Conservation (phyloP, 164 flowering plant genomes). For the Vitis cinerea region DNA sequence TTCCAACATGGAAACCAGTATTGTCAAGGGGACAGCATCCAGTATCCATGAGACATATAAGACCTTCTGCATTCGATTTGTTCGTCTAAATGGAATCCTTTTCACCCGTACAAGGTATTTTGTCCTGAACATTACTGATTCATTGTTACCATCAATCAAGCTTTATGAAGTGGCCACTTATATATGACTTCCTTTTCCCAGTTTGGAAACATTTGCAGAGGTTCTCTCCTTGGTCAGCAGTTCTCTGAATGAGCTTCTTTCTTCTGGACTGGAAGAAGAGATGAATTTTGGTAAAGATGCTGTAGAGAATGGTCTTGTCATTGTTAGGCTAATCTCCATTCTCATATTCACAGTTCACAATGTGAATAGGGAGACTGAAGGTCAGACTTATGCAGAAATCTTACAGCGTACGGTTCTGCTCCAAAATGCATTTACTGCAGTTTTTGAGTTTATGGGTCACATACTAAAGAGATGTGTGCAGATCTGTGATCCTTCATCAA, state of each 20-base stretch:
- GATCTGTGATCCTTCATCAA: constrained; percentile 63
- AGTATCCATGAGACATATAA: constrained; percentile 41
- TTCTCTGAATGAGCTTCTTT: constrained; percentile 64
- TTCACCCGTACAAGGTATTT: constrained; percentile 92
- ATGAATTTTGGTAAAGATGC: constrained; percentile 72
- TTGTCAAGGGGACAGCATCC: constrained; percentile 33
- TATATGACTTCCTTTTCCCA: constrained; percentile 25
- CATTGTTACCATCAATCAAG: not conserved
- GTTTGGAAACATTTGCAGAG: constrained; percentile 85
- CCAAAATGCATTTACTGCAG: constrained; percentile 80
- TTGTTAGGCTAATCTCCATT: constrained; percentile 70
- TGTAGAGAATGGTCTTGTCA: constrained; percentile 59
- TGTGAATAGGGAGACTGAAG: constrained; percentile 66
- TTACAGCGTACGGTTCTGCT: constrained; percentile 81
- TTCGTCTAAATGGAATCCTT: constrained; percentile 89
- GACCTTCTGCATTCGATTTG: constrained; percentile 71
- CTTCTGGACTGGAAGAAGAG: constrained; percentile 70
- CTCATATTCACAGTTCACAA: constrained; percentile 82
- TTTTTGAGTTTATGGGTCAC: constrained; percentile 74
- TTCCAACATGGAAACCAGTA: constrained; percentile 28
- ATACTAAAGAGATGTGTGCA: constrained; percentile 64
- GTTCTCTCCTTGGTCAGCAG: constrained; percentile 55
- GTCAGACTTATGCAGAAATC: constrained; percentile 89
- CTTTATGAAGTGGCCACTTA: not conserved
- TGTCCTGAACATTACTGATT: not conserved